Evolutionary conservation across 257 asterid species (phyloP).

Genomic region (Buddleja alternifolia): DNA sequence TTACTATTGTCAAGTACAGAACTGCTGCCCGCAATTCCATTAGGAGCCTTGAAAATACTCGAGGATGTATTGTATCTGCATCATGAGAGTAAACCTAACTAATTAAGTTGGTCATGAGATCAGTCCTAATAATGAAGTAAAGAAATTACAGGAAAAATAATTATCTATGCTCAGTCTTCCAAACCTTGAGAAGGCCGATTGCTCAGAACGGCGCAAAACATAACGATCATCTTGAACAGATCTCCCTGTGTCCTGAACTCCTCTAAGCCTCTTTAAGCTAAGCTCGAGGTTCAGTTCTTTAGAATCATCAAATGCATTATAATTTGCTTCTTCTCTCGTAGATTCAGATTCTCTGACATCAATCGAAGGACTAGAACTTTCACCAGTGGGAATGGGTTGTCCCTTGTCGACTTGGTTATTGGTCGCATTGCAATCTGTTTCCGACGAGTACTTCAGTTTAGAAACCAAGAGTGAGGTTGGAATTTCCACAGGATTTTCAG

Average conservation of each 20-base stretch:
- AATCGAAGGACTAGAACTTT: slow-evolving; percentile 32
- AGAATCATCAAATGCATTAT: slow-evolving; percentile 35
- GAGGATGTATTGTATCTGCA: slow-evolving; percentile 73
- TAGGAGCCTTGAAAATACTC: slow-evolving; percentile 51
- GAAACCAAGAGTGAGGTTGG: slow-evolving; percentile 24
- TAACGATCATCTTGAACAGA: slow-evolving; percentile 54
- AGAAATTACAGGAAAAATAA: slow-evolving; percentile 1
- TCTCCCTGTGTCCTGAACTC: slow-evolving; percentile 46
- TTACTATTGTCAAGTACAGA: slow-evolving; percentile 47
- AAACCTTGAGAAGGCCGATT: slow-evolving; percentile 91
- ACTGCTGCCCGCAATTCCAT: slow-evolving; percentile 50
- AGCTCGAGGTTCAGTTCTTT: slow-evolving; percentile 49
- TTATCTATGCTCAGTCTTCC: slow-evolving; percentile 24
- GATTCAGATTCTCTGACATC: slow-evolving; percentile 46
- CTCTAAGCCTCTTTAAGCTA: slow-evolving; percentile 71
- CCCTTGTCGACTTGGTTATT: slow-evolving; percentile 32
- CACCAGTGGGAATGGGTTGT: slow-evolving; percentile 34
- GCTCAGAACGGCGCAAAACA: slow-evolving; percentile 70
- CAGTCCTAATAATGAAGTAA: slow-evolving; percentile 6
- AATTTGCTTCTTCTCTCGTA: slow-evolving; percentile 46
- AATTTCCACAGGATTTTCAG: slow-evolving; percentile 43
- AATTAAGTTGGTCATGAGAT: slow-evolving; percentile 16
- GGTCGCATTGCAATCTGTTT: slow-evolving; percentile 28
- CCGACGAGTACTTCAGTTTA: slow-evolving; percentile 26
- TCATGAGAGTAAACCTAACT: slow-evolving; percentile 26